Evolutionary conservation across 768 basidiomycete species (phyloP), one percentile per base, ranked within the genome.

Genomic region (Auricularia sp.): DNA sequence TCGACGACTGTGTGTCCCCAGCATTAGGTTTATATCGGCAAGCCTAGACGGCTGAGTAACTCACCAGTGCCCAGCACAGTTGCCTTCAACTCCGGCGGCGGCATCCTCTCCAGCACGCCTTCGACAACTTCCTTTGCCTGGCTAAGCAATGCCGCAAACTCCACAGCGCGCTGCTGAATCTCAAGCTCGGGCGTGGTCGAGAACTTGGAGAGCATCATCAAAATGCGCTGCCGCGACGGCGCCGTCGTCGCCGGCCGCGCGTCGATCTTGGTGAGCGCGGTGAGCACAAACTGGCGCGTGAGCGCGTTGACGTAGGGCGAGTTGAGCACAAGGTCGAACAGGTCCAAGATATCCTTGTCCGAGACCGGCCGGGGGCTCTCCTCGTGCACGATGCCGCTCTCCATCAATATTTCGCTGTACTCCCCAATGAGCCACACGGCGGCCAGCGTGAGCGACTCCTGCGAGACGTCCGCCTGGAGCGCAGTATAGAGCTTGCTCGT

Each of bases 101-200:
- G 97, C 97, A 99, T 99, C 64, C 94, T 84, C 78, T 99, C 97
- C 66, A 98, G 75, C 1, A 99, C 94, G 44, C 96, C 97, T n/a
- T 90, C 86, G 4, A 87, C 88, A 7, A 92, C 76, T 8, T 59
- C 34, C 29, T 59, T 59, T n/a, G 71, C 62, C 58, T 67, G 63
- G 35, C 81, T 84, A 73, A 92, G 93, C 69, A 99, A 73, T 69
- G 85, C 89, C 1, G 89, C 91, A 74, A 94, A 98, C 75, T 99
- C 97, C 14, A 98, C 92, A 0, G 94, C 90, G 54, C 97, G 85
- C 72, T 98, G 97, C 74, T 98, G 97, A 44, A 97, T 79, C 75
- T 99, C 97, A 18, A 99, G 80, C 72, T 98, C 96, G 0, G 90
- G 89, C 71, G 88, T 95, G 1, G 89, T 88, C 16, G 91, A 88